Base-by-base conservation (phyloP, 768 basidiomycete genomes). In the Rhodotorula diobovata region DNA sequence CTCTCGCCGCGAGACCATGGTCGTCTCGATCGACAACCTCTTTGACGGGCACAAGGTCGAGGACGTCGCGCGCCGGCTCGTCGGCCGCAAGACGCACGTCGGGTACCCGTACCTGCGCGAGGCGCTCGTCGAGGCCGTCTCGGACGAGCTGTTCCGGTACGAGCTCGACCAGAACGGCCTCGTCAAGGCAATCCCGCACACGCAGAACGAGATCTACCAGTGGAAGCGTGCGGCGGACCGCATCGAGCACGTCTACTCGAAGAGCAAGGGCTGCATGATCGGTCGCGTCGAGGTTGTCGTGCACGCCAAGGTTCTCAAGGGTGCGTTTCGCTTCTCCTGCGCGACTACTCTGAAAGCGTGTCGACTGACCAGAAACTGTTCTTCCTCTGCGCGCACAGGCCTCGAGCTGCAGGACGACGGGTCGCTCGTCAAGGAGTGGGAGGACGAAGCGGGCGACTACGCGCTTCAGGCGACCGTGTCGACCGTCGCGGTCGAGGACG, bases 51-150 rank as follows among this genome's bases (percentile, higher is more conserved):
- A 77, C 43, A 89, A 87, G 80, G 81, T 86, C 12, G 86, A 89
- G 77, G 89, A 90, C 23, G 81, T 96, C 35, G 95, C 92, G 15
- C 81, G 82, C 56, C 84, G 85, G 78, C 84, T 91, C 83, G 82
- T 97, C 56, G 92, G 90, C 25, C 82, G 88, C 78, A 85, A 89
- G 53, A 86, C 86, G 1, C 97, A 90, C 79, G 82, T 88, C 66
- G 87, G 88, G 35, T 99, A 95, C 94, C 96, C 96, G 0, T 98
- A 94, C 84, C 81, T 99, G 53, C 90, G 90, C 76, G 96, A 99
- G 81, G 95, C 91, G 4, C 81, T 87, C 75, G 92, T 97, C 2
- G 87, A 88, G 4, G 89, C 88, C 28, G 84, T 97, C 14, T 94
- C 92, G 28, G 95, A 98, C 79, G 84, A 87, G 46, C 79, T 89